Evolutionary conservation across 495 filamentous ascomycete species (phyloP), one percentile per base, ranked within the genome.

Genomic region (Pseudomonodictys pantanalensis): DNA sequence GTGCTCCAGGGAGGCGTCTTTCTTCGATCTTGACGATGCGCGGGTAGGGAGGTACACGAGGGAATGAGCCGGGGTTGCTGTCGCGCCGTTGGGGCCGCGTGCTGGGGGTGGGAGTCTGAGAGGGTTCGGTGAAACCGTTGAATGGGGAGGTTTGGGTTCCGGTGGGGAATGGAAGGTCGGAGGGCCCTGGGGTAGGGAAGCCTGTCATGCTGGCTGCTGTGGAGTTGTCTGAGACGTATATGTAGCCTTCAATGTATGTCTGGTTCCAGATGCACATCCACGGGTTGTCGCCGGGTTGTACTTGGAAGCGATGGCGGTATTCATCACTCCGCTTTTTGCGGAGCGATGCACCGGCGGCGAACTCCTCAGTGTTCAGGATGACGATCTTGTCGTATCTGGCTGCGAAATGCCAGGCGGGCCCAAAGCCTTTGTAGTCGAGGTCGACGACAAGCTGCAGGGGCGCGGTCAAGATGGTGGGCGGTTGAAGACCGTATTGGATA

Each of bases 201-300:
- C 11, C 24, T 25, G 63, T 62, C 2, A 56, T 26, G 20, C 53
- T 51, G 18, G 58, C 58, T 22, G 52, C 62, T 24, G 43, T 65
- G 18, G 46, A 52, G 67, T 73, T 68, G 44, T 73, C 51, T 42
- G 65, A 48, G 35, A 86, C 76, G 69, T 92, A 97, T 56, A 97
- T 83, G 69, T 91, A 93, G 17, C 86, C 77, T 62, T 95, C 90
- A 44, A 97, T 75, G 43, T 83, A 78, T 0, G 91, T 95, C 4
- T 82, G 77, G 58, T 92, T 91, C 90, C 90, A 97, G 67, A 80
- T 86, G 71, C 92, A 97, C 63, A 89, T 84, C 91, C 91, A 97
- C 1, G 89, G 86, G 49, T 79, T 83, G 32, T 92, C 86, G 0
- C 84, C 84, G 1, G 76, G 72, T 49, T 79, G 64, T 2, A 83